Percentiles rank a stretch among this genome's conserved stretches.
phyloP scores from a whole-genome alignment of 352 stramenopile genomes.

The Phytophthora hibernalis region DNA sequence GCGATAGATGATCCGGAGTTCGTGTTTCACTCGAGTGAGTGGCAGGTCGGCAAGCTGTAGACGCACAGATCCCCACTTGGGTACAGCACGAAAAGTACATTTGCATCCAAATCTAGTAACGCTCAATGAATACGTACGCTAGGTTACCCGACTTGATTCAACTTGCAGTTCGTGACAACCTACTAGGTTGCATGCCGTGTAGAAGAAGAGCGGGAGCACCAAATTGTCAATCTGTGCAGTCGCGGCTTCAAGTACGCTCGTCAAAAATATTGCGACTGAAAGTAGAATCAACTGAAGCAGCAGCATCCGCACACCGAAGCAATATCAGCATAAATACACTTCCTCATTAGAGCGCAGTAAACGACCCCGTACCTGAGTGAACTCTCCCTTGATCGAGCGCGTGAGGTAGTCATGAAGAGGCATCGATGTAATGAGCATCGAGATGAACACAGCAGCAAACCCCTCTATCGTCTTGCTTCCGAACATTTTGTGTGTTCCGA shows the following conservation, averaged over 20 bases:
- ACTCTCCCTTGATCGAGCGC: conserved; percentile 23
- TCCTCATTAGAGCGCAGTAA: conserved; percentile 1
- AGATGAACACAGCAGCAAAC: conserved; percentile 63
- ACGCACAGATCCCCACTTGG: no score
- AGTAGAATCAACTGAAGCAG: conserved; percentile 39
- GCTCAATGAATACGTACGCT: not conserved
- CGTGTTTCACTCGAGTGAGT: no score
- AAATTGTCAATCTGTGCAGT: conserved; percentile 88
- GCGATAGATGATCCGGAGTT: no score
- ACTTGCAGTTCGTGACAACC: conserved; percentile 37
- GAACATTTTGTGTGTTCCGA: conserved; percentile 58
- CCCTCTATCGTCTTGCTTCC: conserved; percentile 77
- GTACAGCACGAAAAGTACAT: not conserved
- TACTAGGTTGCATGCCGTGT: conserved; percentile 59
- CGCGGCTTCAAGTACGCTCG: conserved; percentile 68
- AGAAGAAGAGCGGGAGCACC: conserved; percentile 79
- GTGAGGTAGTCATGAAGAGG: conserved; percentile 54
- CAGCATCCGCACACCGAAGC: not conserved
- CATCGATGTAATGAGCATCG: conserved; percentile 61
- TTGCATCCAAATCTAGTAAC: not conserved
- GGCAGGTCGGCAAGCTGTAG: no score
- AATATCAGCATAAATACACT: conserved; percentile 6
- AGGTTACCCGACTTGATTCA: not conserved
- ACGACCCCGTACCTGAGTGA: conserved; percentile 42
- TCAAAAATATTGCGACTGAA: conserved; percentile 47